A percentile compares a stretch with the other conserved stretches of the same genome.
phyloP scores from a whole-genome alignment of 441 rosid species.

The Omphalea diandra region DNA sequence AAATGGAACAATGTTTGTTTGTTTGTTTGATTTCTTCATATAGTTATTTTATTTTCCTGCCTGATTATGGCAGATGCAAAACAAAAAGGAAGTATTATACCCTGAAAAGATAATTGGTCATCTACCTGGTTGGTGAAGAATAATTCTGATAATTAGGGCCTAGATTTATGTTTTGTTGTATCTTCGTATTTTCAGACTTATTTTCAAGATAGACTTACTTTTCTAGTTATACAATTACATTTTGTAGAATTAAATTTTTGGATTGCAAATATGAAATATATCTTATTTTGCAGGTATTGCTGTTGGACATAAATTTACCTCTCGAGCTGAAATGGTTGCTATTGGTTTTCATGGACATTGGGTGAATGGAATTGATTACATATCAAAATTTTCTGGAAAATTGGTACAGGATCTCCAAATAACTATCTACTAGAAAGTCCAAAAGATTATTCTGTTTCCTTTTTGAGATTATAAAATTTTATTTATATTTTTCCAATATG shows the following conservation, averaged over 20 bases:
- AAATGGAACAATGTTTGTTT: not conserved
- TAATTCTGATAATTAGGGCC: not conserved
- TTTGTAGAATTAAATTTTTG: not conserved
- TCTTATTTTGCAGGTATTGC: constrained; percentile 32
- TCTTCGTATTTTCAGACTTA: not conserved
- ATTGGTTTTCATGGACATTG: constrained; percentile 37
- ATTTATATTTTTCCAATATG: too few relatives aligned
- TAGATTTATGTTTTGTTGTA: constrained; percentile 1
- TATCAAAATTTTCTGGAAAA: constrained; percentile 18
- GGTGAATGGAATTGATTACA: constrained; percentile 37
- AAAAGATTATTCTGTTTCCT: too few relatives aligned
- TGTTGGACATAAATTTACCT: constrained; percentile 40
- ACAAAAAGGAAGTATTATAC: constrained; percentile 21
- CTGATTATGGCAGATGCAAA: constrained; percentile 32
- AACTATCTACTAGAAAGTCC: not conserved
- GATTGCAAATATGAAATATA: not conserved
- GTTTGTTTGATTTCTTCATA: not conserved
- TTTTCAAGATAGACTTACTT: not conserved
- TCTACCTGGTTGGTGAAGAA: constrained; percentile 36
- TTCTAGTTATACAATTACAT: not conserved
- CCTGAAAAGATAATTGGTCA: constrained; percentile 28
- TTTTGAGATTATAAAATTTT: too few relatives aligned
- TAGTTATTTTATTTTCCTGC: constrained; percentile 10
- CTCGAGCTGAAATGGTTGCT: constrained; percentile 42
- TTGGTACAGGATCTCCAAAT: constrained; percentile 26